Evolutionary conservation across 2,329 filamentous ascomycete species (phyloP), one percentile per base, ranked within the genome.

Genomic region (Phyllachora maydis): DNA sequence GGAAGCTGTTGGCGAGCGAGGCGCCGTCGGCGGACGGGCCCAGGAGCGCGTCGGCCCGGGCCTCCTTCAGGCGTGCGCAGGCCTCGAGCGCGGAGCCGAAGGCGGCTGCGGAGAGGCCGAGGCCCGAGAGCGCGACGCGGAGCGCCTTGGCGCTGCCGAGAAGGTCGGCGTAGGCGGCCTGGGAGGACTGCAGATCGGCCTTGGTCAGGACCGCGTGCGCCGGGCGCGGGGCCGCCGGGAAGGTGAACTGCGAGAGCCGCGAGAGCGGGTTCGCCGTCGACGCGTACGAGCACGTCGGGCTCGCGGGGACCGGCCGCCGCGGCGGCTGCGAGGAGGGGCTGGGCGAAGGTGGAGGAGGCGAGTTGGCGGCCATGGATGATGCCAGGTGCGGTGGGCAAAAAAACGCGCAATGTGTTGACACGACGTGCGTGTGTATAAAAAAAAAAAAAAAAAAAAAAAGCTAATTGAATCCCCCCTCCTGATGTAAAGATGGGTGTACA

Each of bases 51-150:
- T 70, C 65, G 25, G 65, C 63, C 24, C 67, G 59, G 16, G 68
- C 63, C 40, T 74, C 68, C 37, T 73, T 74, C 16, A 73, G 49
- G 9, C 68, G 59, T n/a, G 69, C 69, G 42, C 69, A 75, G 29
- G 65, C 46, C 47, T 75, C 69, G 29, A 75, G 56, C 10, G 69
- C 65, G 22, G 58, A 57, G 22, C 66, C 69, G 38, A 75, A 74
- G 16, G 58, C 50, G 1, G 66, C 71, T 2, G 69, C 65, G 3
- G 68, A 60, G 4, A 52, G 55, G 6, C 67, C 70, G 8, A 74
- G 50, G 3, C 60, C 42, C 17, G 67, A 58, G 22, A 75, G 61
- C 10, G 68, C 66, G 11, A 62, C 41, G 21, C 69, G 63, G 43
- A 73, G 75, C 19, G 56, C 45, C 41, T 74, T 74, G 21, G 69